Percentiles rank a stretch among this genome's conserved stretches.
Conservation (phyloP, 2,329 filamentous ascomycete species). For the Colletotrichum aenigma region DNA sequence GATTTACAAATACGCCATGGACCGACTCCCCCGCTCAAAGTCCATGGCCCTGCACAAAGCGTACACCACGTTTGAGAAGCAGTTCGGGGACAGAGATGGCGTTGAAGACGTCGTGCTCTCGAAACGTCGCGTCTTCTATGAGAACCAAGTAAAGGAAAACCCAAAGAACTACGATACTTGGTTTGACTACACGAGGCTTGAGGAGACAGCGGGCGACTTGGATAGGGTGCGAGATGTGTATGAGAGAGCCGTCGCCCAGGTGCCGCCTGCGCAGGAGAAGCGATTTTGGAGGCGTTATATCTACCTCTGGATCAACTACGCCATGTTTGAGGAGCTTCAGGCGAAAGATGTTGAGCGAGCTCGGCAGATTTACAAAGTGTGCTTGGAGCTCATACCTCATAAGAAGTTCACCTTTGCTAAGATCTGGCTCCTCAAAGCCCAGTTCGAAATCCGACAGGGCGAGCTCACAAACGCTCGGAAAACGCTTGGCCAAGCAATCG, state of each 20-base stretch:
- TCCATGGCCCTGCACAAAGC: slow-evolving; percentile 87
- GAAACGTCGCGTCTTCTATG: slow-evolving; percentile 90
- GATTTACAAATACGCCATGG: slow-evolving; percentile 96
- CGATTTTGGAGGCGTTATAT: slow-evolving; percentile 97
- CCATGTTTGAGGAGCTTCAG: slow-evolving; percentile 91
- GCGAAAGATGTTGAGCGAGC: slow-evolving; percentile 79
- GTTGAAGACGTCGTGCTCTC: slow-evolving; percentile 96
- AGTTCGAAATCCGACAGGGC: slow-evolving; percentile 90
- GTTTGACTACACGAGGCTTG: slow-evolving; percentile 93
- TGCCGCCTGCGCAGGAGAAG: slow-evolving; percentile 95
- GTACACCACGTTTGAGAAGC: slow-evolving; percentile 98
- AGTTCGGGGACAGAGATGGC: slow-evolving; percentile 91
- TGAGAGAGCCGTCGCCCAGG: slow-evolving; percentile 92
- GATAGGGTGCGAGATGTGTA: slow-evolving; percentile 92
- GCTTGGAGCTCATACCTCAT: slow-evolving; percentile 86
- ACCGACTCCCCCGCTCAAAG: slow-evolving; percentile 86
- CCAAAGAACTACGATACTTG: slow-evolving; percentile 96
- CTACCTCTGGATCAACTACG: slow-evolving; percentile 98
- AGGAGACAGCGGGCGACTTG: slow-evolving; percentile 82
- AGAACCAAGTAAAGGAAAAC: slow-evolving; percentile 92
- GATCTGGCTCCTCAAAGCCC: slow-evolving; percentile 90
- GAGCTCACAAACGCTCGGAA: slow-evolving; percentile 83
- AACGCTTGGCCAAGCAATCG: slow-evolving; percentile 86
- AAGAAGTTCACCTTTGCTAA: slow-evolving; percentile 98
- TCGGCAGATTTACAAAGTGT: slow-evolving; percentile 89